Evolutionary conservation across 768 basidiomycete genomes (phyloP), one percentile per base, ranked within the genome.

Genomic region (Tubosaeta brunneosetosa): DNA sequence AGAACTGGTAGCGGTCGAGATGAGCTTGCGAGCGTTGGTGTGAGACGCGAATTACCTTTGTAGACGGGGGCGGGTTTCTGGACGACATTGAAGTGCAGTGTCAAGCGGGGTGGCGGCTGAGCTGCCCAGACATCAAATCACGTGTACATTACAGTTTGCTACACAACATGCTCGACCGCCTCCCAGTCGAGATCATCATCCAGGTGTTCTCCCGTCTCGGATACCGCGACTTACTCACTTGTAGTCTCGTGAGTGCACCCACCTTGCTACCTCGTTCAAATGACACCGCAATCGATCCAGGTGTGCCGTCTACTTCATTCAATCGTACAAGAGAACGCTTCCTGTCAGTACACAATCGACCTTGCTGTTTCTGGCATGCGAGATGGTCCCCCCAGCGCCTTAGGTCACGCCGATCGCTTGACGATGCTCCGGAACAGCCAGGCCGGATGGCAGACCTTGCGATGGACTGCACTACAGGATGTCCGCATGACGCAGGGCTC

Each of bases 361-460:
- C 73, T 83, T 11, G 73, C 72, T 14, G 65, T 71, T 3, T 65
- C 74, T 13, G 75, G 77, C 17, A 71, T 76, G 63, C 66, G 67
- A 48, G 65, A 77, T 52, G 76, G 77, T 19, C 59, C 68, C 26
- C 62, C 63, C 8, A 61, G 66, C 44, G 40, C 32, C 17, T 43
- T 70, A 17, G 55, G 62, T 16, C 51, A 68, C 3, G 62, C 69
- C 2, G 68, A 71, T 32, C 72, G 75, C 26, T 66, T 80, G 17
- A 53, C 68, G 8, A 55, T 64, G 32, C 70, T 83, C n/a, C 66
- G 64, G 37, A 61, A 69, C 27, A 70, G 72, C 52, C 72, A 73
- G 44, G 48, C 56, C 32, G 69, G 72, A 29, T 78, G 78, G 77
- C 67, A 68, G 22, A 41, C 66, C n/a, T 50, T 77, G 25, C 55